Evolutionary conservation across 352 stramenopile species (phyloP), one percentile per base, ranked within the genome.

Genomic region (Globisporangium barbulae): DNA sequence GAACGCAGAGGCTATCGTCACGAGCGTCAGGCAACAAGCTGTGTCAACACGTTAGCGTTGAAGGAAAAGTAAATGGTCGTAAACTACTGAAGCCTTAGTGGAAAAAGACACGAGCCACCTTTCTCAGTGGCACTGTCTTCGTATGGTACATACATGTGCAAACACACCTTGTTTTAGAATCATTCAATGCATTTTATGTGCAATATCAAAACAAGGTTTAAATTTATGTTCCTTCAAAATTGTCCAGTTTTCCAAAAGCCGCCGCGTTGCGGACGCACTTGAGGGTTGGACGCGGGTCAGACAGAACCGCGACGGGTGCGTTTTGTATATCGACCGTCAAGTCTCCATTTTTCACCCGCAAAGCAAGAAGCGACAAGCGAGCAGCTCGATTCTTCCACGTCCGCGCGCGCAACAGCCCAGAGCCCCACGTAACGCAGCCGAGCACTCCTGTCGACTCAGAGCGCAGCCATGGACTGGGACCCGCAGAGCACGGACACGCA

Each of bases 391-490:
- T 45, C 52, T 58, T 58, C 52, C 52, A 25, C 28, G 15, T 41
- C 35, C 35, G 22, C 25, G 25, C 48, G 25, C 13, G 47, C 25
- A 12, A 9, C 25, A 39, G 15, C 48, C 9, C 25, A 17, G 22
- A 25, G 21, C 19, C 19, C 21, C 7, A n/a, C 52, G 31, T 8
- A n/a, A 2, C 5, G 30, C 21, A 25, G 52, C 33, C 42, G 30
- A 58, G 42, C 42, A 17, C 42, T 22, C 42, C 19, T 45, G 3
- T 9, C 17, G 25, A 37, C 21, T 6, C 45, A 48, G n/a, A 57
- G 15, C 28, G 7, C 21, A 55, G 13, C 47, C 33, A 92, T 91
- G 84, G 81, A 91, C 69, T 93, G 84, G 84, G 78, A 91, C 67
- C 75, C 80, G 39, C 70, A 65, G 42, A 71, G 72, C 47, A 74